Conservation (phyloP, 768 basidiomycete genomes). For the Coprinopsis sp. region DNA sequence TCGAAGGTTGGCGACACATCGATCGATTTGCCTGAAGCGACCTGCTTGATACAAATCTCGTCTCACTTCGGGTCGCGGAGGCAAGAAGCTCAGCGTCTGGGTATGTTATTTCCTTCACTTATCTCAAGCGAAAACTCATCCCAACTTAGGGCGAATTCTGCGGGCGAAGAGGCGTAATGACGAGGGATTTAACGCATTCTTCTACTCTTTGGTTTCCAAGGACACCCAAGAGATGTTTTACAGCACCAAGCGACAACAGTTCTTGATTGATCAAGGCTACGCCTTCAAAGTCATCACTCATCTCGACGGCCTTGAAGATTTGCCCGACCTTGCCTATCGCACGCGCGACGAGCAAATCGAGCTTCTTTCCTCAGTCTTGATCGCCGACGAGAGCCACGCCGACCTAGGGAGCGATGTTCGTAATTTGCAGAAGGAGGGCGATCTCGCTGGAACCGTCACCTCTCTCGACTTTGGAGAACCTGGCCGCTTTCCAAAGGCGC, state of each 20-base stretch:
- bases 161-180: conserved; percentile 97
- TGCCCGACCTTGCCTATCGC: conserved; percentile 87
- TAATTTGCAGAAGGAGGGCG: conserved; percentile 79
- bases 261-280: conserved; percentile 98
- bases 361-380: conserved; percentile 85
- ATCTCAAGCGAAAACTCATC: conserved; percentile 9
- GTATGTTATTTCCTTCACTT: conserved; percentile 35
- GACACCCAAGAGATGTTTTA: conserved; percentile 99
- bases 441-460: conserved; percentile 80
- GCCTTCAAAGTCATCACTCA: conserved; percentile 99
- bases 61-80: conserved; percentile 98
- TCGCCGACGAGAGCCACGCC: conserved; percentile 87
- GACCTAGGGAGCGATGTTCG: conserved; percentile 83
- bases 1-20: conserved; percentile 99
- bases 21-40: conserved; percentile 98
- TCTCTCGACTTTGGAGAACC: conserved; percentile 83
- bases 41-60: conserved; percentile 98
- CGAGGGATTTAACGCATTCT: conserved; percentile 99
- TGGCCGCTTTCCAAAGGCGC: conserved; percentile 49
- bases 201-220: conserved; percentile 98
- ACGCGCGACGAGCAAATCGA: conserved; percentile 94
- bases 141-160: conserved; percentile 75
- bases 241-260: conserved; percentile 97
- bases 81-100: conserved; percentile 95
- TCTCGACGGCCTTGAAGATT: conserved; percentile 83